Evolutionary conservation across 129 eudicot species (phyloP), one percentile per base, ranked within the genome.

Genomic region (Escallonia rubra): DNA sequence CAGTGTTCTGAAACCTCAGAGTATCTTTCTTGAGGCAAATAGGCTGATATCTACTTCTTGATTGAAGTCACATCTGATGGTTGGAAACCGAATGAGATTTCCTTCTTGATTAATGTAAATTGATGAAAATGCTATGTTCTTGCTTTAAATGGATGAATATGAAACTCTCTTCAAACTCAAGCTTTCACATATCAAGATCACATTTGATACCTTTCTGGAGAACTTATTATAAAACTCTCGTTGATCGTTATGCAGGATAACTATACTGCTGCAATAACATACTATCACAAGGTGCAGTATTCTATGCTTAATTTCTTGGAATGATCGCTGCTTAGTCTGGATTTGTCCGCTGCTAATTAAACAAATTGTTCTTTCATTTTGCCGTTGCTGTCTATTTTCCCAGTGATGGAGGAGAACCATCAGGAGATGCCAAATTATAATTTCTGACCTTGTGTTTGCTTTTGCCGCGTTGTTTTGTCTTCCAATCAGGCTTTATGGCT

Each of bases 401-500:
- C 34, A 23, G 34, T 23, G 34, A 23, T 23, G 34, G 10, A 50
- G 54, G 11, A 7, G n/a, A 54, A 54, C 13, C 5, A 54, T 7
- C 9, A 52, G 14, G 12, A 52, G 11, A 12, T 0, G 34, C 34
- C 1, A 23, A 57, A 39, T 23, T 43, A 10, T 45, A 57, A 46
- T 43, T 41, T 39, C 7, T 42, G 48, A 7, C 5, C 40, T 2
- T 14, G 8, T 1, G 47, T 41, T 13, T 65, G 14, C 51, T 62
- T 4, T 44, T 58, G 46, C 2, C 41, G 8, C 41, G 34, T 67
- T 14, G 5, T 23, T 41, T 42, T 44, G 16, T 53, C 53, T 45
- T 43, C 4, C 39, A 40, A 67, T 16, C 82, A 87, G 97, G 98
- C 98, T 40, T 70, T 93, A 51, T 89, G 98, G 98, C 83, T 93